These are phyloP conservation scores for Penicillium robsamsonii DNA, from an alignment of 495 filamentous ascomycete species.

Conservation along the genomic window DNA sequence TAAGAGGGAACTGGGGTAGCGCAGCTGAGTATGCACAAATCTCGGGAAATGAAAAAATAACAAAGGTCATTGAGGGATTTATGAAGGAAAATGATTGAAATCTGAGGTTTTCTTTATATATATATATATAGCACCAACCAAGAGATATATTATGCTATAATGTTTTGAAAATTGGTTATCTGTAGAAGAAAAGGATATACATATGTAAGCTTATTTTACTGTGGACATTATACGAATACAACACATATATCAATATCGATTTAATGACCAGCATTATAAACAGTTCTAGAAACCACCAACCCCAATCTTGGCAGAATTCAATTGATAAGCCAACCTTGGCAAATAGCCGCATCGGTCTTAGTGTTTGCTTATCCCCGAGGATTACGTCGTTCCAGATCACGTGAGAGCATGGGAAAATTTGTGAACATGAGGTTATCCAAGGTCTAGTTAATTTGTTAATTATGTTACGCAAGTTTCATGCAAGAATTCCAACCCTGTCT, in stretches of 20 bases:
- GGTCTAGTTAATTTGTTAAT: background rate
- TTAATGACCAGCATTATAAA: background rate
- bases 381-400: background rate
- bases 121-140: background rate
- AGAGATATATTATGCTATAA: background rate
- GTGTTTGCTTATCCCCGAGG: background rate
- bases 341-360: conserved; percentile 7
- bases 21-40: conserved; percentile 15
- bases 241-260: background rate
- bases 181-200: background rate
- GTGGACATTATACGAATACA: too few relatives aligned
- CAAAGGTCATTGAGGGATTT: conserved; percentile 6
- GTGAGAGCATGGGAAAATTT: background rate
- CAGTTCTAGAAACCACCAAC: background rate
- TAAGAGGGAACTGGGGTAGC: conserved; percentile 19
- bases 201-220: too few relatives aligned
- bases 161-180: background rate
- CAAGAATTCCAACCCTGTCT: background rate
- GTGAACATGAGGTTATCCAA: background rate
- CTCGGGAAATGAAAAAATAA: conserved; percentile 15
- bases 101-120: background rate
- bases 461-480: background rate
- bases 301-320: background rate
- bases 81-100: background rate
- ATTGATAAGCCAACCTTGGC: background rate